Evolutionary conservation across 164 flowering plant species (phyloP).

Genomic region (Buxus sempervirens): DNA sequence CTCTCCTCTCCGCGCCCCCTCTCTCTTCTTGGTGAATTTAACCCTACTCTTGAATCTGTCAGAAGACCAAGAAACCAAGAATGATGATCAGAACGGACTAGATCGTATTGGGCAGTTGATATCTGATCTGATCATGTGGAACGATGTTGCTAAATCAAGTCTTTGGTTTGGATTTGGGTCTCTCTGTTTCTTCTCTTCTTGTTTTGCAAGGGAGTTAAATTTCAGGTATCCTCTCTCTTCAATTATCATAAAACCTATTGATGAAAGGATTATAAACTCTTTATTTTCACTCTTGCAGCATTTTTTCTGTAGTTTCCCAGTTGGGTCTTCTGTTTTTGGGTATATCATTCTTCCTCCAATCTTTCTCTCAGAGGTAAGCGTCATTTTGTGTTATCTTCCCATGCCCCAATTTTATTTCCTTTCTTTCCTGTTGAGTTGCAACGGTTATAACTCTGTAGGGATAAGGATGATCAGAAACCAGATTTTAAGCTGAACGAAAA

Average conservation of each 20-base stretch:
- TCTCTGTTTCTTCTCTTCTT: constrained; percentile 74
- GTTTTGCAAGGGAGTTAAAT: constrained; percentile 59
- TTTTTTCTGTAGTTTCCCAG: constrained; percentile 65
- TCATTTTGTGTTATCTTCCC: background rate
- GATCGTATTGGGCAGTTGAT: constrained; percentile 45
- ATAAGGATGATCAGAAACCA: constrained; percentile 22
- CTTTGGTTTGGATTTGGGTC: constrained; percentile 96
- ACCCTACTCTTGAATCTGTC: constrained; percentile 4
- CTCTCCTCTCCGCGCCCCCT: background rate
- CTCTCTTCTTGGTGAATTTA: constrained; percentile 9
- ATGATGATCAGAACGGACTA: constrained; percentile 32
- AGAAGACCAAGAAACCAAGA: constrained; percentile 21
- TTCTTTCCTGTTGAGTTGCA: background rate
- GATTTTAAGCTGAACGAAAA: constrained; percentile 62
- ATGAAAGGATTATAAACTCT: background rate
- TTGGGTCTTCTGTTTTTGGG: constrained; percentile 69
- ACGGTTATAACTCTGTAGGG: constrained; percentile 25
- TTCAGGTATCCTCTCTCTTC: constrained; percentile 48
- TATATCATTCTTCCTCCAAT: constrained; percentile 61
- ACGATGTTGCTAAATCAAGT: constrained; percentile 76
- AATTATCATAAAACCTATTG: background rate
- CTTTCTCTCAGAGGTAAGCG: constrained; percentile 44
- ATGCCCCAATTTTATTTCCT: background rate
- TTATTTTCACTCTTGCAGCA: constrained; percentile 38
- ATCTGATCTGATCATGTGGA: constrained; percentile 82